Evolutionary conservation across 257 asterid species (phyloP).

Genomic region (Coffea canephora): DNA sequence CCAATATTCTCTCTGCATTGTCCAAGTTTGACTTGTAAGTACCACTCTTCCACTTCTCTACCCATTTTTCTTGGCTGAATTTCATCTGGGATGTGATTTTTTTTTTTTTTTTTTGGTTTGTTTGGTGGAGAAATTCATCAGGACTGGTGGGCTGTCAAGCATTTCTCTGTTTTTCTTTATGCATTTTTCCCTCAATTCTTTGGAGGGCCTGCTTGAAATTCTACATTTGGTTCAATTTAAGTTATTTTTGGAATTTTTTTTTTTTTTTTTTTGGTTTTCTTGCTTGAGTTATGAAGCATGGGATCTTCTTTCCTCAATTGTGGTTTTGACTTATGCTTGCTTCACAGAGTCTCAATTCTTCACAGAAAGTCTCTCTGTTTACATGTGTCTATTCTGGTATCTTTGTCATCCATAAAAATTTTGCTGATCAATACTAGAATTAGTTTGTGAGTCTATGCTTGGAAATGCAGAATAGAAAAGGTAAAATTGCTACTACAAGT

Average conservation of each 20-base stretch:
- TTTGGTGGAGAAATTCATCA: not conserved
- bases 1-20: constrained; percentile 25
- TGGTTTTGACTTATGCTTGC: constrained; percentile 13
- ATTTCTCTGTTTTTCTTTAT: not conserved
- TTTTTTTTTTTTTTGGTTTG: not conserved
- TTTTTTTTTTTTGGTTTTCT: constrained; percentile 2
- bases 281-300: constrained; percentile 21
- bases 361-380: constrained; percentile 3
- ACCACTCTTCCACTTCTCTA: not conserved
- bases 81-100: not conserved
- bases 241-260: not conserved
- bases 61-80: not conserved
- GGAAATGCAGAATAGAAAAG: constrained; percentile 9
- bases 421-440: not conserved
- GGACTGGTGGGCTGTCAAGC: constrained; percentile 7
- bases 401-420: not conserved
- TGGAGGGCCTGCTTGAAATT: not conserved
- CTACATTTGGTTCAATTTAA: constrained; percentile 9
- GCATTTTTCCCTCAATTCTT: not conserved
- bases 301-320: constrained; percentile 24
- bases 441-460: not conserved
- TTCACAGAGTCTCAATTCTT: constrained; percentile 7
- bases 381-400: not conserved
- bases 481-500: not conserved
- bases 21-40: constrained; percentile 14